Evolutionary conservation across 495 filamentous ascomycete species (phyloP).

Genomic region (Aspergillus asperescens): DNA sequence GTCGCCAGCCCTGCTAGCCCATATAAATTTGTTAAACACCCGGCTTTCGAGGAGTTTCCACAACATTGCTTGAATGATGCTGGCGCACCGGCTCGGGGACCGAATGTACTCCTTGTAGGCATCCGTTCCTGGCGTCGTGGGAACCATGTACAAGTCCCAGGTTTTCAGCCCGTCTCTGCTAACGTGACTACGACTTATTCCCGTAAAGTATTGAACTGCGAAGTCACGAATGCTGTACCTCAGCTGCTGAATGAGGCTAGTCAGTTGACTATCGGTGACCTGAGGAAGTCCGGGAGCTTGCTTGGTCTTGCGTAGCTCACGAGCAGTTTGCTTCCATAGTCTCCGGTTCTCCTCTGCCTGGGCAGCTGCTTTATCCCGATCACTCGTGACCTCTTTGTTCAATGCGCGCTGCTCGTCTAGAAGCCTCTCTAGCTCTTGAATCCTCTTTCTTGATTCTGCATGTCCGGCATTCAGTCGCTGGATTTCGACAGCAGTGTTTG

Average conservation of each 20-base stretch:
- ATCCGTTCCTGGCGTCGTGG: background rate
- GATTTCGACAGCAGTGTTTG: background rate
- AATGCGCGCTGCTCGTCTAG: background rate
- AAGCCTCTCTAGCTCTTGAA: background rate
- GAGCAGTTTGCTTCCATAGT: constrained; percentile 4
- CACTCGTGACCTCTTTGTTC: background rate
- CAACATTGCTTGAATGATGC: constrained; percentile 1
- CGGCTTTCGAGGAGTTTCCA: background rate
- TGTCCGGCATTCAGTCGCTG: background rate
- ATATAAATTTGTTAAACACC: background rate
- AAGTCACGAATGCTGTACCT: constrained; percentile 6
- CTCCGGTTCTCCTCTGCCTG: background rate
- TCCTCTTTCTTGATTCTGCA: background rate
- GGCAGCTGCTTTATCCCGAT: background rate
- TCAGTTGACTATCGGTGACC: constrained; percentile 4
- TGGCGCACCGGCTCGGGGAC: background rate
- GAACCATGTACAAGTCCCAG: constrained; percentile 1
- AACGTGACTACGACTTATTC: background rate
- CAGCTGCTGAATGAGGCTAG: background rate
- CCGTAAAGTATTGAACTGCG: constrained; percentile 3
- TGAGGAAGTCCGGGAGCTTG: constrained; percentile 1
- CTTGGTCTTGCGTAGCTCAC: background rate
- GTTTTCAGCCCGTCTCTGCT: background rate
- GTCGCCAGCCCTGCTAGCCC: background rate
- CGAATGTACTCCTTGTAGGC: background rate